Evolutionary conservation across 192 early-diverging fungal species (phyloP), one percentile per base, ranked within the genome.

Genomic region (Backusella tuberculispora): DNA sequence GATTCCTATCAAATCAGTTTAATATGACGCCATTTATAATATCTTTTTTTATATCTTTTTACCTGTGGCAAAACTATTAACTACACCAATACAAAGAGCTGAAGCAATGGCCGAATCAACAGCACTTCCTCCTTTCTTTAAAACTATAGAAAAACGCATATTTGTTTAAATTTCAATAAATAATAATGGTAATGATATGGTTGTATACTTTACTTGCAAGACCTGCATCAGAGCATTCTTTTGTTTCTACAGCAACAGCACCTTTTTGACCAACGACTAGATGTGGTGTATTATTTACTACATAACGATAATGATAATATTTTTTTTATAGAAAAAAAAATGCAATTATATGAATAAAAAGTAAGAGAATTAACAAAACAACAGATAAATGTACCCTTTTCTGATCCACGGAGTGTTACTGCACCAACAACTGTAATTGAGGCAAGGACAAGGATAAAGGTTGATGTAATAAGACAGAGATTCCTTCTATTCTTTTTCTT

Each of bases 31-130:
- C 69, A 76, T 50, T 56, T 60, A 29, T 24, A 45, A 19, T 24
- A 6, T 14, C n/a, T 26, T 26, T 69, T 29, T 26, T 38, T 15
- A 45, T 34, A 50, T 56, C 21, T 24, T 50, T 29, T 68, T 79
- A 40, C 97, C 97, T 19, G 91, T 90, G 15, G 93, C 91, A 82
- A 95, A 96, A 50, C 86, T 90, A 76, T 97, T 93, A 26, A 96
- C 90, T n/a, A 92, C 88, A 53, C 95, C 97, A 69, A 96, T 86
- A 75, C 96, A 97, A 17, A 96, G 84, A 9, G 92, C 86, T 44
- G 95, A 87, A 3, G 95, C 95, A 46, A 99, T 89, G 13, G 93
- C 91, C 0, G 95, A 91, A 81, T 99, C 97, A 0, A 96, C 90
- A 3, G 97, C 95, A 44, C 90, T 94, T 45, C 97, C 97, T 69